Evolutionary conservation across 192 early-diverging fungal species (phyloP), one percentile per base, ranked within the genome.

Genomic region (Allomyces macrogynus): DNA sequence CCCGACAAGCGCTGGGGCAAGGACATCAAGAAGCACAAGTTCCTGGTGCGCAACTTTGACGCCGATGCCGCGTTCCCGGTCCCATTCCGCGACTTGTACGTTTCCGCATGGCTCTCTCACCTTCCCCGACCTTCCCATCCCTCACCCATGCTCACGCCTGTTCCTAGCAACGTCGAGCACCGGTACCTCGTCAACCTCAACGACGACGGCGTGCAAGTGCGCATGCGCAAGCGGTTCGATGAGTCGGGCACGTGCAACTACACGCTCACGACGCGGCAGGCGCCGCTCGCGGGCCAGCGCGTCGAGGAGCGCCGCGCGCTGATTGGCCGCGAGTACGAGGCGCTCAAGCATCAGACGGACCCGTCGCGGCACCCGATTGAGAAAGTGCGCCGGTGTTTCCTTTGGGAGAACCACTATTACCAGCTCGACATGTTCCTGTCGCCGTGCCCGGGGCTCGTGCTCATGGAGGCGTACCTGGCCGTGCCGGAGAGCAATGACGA

Each of bases 21-120:
- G 60, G 64, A 66, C 62, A 70, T 77, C n/a, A 76, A 63, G 16
- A 75, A 72, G 63, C 68, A 76, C 49, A 77, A 77, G 62, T 77
- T 75, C 65, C 25, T 77, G 62, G 73, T 77, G 25, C 62, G 70
- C 23, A 71, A 73, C 65, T 74, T 71, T 43, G 40, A 22, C 26
- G 42, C 63, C 57, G 43, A 43, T 2, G 60, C 32, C n/a, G 49
- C 54, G 22, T 77, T 77, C 63, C 70, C 73, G 44, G 73, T 77
- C 3, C 63, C 60, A 1, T 72, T 63, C 65, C 68, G 76, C n/a
- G 72, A 73, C 24, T 77, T 77, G 32, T 18, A 68, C 12, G 32
- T 40, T 40, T 40, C 26, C 7, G 5, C 32, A 40, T n/a, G n/a
- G n/a, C 32, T 40, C 4, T 2, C 32, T 40, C 32, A 0, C 8